phyloP scores from a whole-genome alignment of 164 flowering plant genomes.

The grape (Vitis vinifera) region DNA sequence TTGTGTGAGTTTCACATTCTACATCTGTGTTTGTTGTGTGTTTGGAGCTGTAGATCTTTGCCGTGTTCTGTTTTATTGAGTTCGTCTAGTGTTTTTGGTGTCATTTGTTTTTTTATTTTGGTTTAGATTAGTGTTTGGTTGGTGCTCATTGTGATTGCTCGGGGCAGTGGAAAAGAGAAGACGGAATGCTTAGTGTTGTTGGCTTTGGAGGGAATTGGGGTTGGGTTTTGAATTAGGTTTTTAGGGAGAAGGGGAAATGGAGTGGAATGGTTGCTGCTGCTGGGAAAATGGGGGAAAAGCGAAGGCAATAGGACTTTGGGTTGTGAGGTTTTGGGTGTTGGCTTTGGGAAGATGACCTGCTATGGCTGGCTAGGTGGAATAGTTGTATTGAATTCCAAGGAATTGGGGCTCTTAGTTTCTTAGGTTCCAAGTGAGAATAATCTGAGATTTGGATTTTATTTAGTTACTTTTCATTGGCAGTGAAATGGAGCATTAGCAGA shows the following conservation, averaged over 20 bases:
- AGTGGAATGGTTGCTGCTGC: background rate
- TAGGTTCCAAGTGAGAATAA: too few relatives aligned
- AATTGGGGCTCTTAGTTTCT: too few relatives aligned
- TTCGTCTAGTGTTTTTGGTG: background rate
- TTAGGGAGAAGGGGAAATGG: background rate
- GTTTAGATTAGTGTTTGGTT: background rate
- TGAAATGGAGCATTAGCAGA: too few relatives aligned
- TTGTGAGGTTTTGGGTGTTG: background rate
- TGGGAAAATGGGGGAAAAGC: background rate
- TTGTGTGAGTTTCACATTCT: background rate
- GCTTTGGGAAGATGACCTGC: background rate
- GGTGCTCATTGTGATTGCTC: background rate
- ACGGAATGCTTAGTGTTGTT: background rate
- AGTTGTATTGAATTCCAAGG: too few relatives aligned
- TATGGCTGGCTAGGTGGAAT: too few relatives aligned
- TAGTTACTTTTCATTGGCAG: too few relatives aligned
- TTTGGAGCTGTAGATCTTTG: background rate
- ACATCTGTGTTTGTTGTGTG: background rate
- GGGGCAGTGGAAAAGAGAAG: background rate
- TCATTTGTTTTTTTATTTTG: background rate
- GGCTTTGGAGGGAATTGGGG: slow-evolving; percentile 1
- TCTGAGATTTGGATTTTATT: too few relatives aligned
- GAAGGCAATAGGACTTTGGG: too few relatives aligned
- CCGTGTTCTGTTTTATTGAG: background rate
- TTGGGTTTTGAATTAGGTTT: background rate